Base-by-base conservation (phyloP, 2,329 filamentous ascomycete species). In the Cytospora leucostoma region DNA sequence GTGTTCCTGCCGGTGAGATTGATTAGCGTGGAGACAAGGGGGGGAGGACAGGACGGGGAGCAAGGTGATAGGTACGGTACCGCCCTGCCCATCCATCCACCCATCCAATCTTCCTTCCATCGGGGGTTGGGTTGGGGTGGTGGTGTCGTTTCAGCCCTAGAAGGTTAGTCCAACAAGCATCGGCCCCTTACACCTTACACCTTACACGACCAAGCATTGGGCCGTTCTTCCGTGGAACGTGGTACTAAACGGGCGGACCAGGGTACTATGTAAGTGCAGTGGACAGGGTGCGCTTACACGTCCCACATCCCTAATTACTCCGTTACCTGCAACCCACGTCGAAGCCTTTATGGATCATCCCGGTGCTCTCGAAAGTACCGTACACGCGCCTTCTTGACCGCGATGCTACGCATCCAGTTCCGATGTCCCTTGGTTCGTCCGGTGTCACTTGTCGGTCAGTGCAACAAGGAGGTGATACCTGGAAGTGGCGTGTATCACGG, bases 141-240 rank as follows among this genome's bases (percentile, higher is more conserved):
- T 13, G 27, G 32, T 51, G 21, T 61, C 49, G 59, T 61, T 61
- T 61, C 59, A 61, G 59, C 59, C 59, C 59, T 61, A 61, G 54
- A 55, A 21, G 44, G n/a, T 47, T 50, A 19, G 44, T 21, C 10
- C 59, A 38, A 52, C 53, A 55, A 38, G 21, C 44, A 61, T 33
- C 21, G 40, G 54, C 49, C 49, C 51, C 59, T 12, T 47, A 47
- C 27, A 27, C 27, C 59, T 12, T 47, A 47, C 27, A 27, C 27
- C 44, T 44, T n/a, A 10, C 6, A 7, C 4, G 5, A 44, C 40
- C 40, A 44, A n/a, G 40, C 17, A 44, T n/a, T 44, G 40, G 11
- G 40, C 17, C 40, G 8, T 47, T 19, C 19, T 47, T n/a, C n/a
- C 44, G 44, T 44, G 40, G 17, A 44, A 15, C 40, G 17, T 47